These are phyloP conservation scores for Cavenderia fasciculata DNA, from an alignment of 78 protist genomes.

Conservation along the genomic window DNA sequence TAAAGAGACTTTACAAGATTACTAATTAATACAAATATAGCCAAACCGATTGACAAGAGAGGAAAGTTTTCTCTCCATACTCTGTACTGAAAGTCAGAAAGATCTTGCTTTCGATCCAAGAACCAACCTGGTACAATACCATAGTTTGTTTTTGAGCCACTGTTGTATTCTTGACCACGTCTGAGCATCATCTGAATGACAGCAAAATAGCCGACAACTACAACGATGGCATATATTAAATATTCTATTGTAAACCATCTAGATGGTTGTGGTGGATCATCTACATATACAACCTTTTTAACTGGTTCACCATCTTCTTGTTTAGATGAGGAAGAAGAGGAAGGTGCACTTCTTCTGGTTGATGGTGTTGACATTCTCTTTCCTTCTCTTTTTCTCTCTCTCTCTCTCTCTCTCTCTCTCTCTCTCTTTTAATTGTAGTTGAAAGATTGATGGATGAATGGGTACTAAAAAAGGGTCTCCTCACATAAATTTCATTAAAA, in stretches of 20 bases:
- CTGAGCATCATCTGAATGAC: slow-evolving; percentile 1
- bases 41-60: slow-evolving; percentile 61
- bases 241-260: slow-evolving; percentile 63
- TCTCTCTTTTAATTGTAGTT: too few relatives aligned
- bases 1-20: slow-evolving; percentile 8
- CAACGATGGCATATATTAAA: slow-evolving; percentile 26
- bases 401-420: too few relatives aligned
- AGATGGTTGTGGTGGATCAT: slow-evolving; percentile 62
- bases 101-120: slow-evolving; percentile 66
- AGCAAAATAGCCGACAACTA: slow-evolving; percentile 39
- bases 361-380: too few relatives aligned
- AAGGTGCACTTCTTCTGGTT: neutral
- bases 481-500: too few relatives aligned
- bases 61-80: slow-evolving; percentile 70
- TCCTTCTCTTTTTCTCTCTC: too few relatives aligned
- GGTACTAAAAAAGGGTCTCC: too few relatives aligned
- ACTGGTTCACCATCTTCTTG: neutral
- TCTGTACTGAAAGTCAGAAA: slow-evolving; percentile 72
- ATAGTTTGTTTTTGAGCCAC: slow-evolving; percentile 26
- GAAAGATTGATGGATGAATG: too few relatives aligned
- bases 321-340: neutral
- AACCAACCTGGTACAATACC: slow-evolving; percentile 81
- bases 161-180: slow-evolving; percentile 64
- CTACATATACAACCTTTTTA: slow-evolving; percentile 59
- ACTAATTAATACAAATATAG: slow-evolving; percentile 40